phyloP scores from a whole-genome alignment of 2,329 filamentous ascomycete species.

The Fusarium brachygibbosum region DNA sequence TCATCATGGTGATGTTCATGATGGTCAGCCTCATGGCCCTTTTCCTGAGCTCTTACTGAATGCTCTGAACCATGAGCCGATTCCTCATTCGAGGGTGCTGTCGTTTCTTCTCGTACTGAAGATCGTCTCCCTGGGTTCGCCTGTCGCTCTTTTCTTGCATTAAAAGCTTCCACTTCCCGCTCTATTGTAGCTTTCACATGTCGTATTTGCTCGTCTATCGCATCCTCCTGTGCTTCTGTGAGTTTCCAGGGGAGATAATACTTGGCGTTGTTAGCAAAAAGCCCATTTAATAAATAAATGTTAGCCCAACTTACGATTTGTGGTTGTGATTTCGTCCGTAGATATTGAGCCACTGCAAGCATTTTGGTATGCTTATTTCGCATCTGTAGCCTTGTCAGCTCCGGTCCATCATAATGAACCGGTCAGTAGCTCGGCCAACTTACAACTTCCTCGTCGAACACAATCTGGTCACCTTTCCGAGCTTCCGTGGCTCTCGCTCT shows the following conservation, averaged over 20 bases:
- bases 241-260: conserved; percentile 90
- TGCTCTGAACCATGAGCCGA: conserved; percentile 23
- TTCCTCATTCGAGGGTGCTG: conserved; percentile 23
- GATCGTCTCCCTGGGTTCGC: conserved; percentile 22
- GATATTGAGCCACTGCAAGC: conserved; percentile 77
- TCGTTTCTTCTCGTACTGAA: conserved; percentile 27
- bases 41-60: conserved; percentile 21
- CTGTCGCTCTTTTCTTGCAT: conserved; percentile 60
- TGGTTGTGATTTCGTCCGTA: conserved; percentile 79
- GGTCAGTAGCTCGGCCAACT: conserved; percentile 52
- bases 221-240: conserved; percentile 75
- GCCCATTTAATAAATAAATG: neutral
- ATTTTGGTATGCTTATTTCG: conserved; percentile 78
- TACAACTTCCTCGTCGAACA: conserved; percentile 83
- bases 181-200: conserved; percentile 74
- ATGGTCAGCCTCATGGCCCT: conserved; percentile 14
- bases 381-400: conserved; percentile 71
- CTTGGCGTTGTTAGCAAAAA: conserved; percentile 60
- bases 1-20: conserved; percentile 70
- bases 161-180: conserved; percentile 74
- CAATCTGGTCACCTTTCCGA: conserved; percentile 77
- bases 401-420: neutral
- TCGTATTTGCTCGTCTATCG: conserved; percentile 77
- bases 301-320: conserved; percentile 72
- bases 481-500: conserved; percentile 71